Percentiles rank a stretch among this genome's conserved stretches.
phyloP scores from a whole-genome alignment of 179 eudicot genomes.

The Carnegiea gigantea region DNA sequence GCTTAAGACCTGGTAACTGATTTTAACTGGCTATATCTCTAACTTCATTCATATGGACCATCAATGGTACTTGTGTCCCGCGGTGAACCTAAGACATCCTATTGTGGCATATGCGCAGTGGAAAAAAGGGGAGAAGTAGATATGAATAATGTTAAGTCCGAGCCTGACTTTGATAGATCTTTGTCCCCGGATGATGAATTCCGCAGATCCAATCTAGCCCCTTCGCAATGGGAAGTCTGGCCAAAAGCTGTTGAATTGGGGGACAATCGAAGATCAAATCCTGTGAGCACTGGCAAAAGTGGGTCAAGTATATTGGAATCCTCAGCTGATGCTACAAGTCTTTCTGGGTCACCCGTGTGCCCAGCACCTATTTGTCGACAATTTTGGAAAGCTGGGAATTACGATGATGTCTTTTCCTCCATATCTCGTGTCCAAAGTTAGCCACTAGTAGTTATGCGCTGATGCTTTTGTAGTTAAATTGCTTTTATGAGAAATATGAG shows the following conservation, averaged over 20 bases:
- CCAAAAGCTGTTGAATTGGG: constrained; percentile 30
- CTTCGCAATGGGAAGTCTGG: constrained; percentile 31
- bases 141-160: constrained; percentile 40
- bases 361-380: constrained; percentile 90
- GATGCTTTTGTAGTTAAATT: background rate
- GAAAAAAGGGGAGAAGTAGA: background rate
- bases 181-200: constrained; percentile 27
- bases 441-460: constrained; percentile 14
- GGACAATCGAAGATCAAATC: constrained; percentile 35
- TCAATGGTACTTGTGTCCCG: background rate
- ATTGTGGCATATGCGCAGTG: constrained; percentile 4
- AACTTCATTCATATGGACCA: background rate
- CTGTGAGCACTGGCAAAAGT: constrained; percentile 39
- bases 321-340: constrained; percentile 44
- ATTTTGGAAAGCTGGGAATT: constrained; percentile 91
- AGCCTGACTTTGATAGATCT: constrained; percentile 28
- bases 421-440: constrained; percentile 56
- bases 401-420: constrained; percentile 44
- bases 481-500: background rate
- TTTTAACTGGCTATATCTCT: background rate
- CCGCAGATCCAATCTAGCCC: constrained; percentile 22
- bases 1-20: background rate
- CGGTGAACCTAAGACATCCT: constrained; percentile 1
- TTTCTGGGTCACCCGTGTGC: constrained; percentile 44
- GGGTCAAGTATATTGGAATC: constrained; percentile 45